Percentiles rank a stretch among this genome's conserved stretches.
Evolutionary conservation across 495 filamentous ascomycete genomes (phyloP).

Genomic region (Penicillium daleae): DNA sequence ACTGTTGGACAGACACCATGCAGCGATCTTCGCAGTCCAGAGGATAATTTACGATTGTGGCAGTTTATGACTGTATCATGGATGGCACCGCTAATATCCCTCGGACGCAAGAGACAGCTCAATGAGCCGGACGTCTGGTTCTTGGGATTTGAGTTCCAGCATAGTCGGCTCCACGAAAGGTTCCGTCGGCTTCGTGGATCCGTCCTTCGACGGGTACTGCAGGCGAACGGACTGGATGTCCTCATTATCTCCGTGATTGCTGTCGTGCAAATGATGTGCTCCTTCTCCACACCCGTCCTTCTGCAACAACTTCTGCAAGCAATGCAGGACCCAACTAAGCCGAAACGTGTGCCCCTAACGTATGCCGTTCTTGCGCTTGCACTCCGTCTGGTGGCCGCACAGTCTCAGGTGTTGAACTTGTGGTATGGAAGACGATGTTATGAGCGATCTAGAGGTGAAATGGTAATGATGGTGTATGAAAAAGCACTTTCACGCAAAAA

Average conservation of each 20-base stretch:
- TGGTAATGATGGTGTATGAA: slow-evolving; percentile 87
- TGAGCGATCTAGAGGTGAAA: slow-evolving; percentile 78
- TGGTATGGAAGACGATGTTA: slow-evolving; percentile 79
- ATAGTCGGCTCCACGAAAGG: slow-evolving; percentile 66
- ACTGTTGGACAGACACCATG: slow-evolving; percentile 59
- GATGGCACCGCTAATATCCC: slow-evolving; percentile 72
- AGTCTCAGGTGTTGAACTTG: slow-evolving; percentile 68
- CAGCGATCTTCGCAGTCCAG: slow-evolving; percentile 70
- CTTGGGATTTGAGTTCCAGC: slow-evolving; percentile 76
- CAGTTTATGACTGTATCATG: slow-evolving; percentile 84
- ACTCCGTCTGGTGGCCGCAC: slow-evolving; percentile 61
- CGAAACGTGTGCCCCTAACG: slow-evolving; percentile 60
- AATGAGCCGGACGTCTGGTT: slow-evolving; percentile 80
- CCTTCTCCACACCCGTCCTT: slow-evolving; percentile 66
- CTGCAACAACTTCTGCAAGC: slow-evolving; percentile 72
- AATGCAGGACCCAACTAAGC: slow-evolving; percentile 56
- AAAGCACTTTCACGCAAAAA: slow-evolving; percentile 78
- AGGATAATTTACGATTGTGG: slow-evolving; percentile 78
- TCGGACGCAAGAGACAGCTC: slow-evolving; percentile 63
- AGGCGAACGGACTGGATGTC: slow-evolving; percentile 77
- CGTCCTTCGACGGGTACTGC: slow-evolving; percentile 66
- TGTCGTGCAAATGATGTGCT: slow-evolving; percentile 61
- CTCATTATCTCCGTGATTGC: slow-evolving; percentile 64
- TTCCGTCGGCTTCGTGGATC: slow-evolving; percentile 76
- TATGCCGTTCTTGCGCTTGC: slow-evolving; percentile 67